A percentile compares a stretch with the other conserved stretches of the same genome.
Evolutionary conservation across 1,139 yeast genomes (phyloP).

Genomic region (Protomyces inouyei): DNA sequence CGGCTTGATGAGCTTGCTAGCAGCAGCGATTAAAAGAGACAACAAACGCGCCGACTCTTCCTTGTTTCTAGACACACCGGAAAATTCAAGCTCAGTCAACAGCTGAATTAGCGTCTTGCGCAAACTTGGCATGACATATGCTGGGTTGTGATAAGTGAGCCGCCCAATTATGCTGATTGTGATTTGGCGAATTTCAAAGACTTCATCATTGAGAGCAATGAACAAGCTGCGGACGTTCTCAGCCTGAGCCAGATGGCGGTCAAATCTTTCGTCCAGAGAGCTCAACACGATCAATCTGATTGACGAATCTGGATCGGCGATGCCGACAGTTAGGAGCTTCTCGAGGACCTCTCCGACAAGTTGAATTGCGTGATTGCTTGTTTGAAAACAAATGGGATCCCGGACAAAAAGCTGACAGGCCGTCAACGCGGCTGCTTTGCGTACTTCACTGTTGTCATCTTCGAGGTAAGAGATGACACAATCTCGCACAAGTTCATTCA

Average conservation of each 20-base stretch:
- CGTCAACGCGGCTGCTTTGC: constrained; percentile 80
- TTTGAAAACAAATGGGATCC: constrained; percentile 80
- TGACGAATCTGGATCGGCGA: constrained; percentile 86
- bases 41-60: constrained; percentile 82
- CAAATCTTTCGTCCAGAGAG: constrained; percentile 69
- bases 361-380: constrained; percentile 74
- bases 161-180: constrained; percentile 79
- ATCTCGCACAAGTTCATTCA: constrained; percentile 80
- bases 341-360: constrained; percentile 84
- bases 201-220: constrained; percentile 88
- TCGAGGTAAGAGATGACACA: constrained; percentile 78
- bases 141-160: constrained; percentile 81
- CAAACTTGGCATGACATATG: constrained; percentile 88
- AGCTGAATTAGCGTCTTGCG: constrained; percentile 81
- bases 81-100: constrained; percentile 76
- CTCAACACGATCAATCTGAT: constrained; percentile 73
- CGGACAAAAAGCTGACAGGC: constrained; percentile 72
- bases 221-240: constrained; percentile 79
- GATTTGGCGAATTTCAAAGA: constrained; percentile 73
- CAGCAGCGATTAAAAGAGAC: constrained; percentile 67
- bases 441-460: constrained; percentile 69
- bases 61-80: constrained; percentile 63
- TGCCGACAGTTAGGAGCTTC: constrained; percentile 71
- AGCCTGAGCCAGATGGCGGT: constrained; percentile 90
- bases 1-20: constrained; percentile 77